Percentiles rank a stretch among this genome's conserved stretches.
These are phyloP conservation scores for Serendipita sp. DNA, from an alignment of 768 basidiomycete species.

Conservation along the genomic window DNA sequence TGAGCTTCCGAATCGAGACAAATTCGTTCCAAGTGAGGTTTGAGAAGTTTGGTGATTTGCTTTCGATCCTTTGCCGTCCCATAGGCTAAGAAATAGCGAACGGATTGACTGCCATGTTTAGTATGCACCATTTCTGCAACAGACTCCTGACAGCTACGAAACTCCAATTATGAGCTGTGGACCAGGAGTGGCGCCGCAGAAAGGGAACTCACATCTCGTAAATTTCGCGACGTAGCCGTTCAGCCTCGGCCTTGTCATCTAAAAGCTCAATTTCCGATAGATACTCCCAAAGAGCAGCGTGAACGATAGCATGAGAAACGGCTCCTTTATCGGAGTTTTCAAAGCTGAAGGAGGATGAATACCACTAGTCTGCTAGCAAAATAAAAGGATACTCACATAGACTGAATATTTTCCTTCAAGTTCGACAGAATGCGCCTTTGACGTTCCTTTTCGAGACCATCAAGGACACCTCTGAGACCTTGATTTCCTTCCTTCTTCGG, in stretches of 20 bases:
- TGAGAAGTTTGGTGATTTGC: conserved; percentile 75
- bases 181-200: not conserved
- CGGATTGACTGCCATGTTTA: conserved; percentile 74
- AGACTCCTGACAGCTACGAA: conserved; percentile 57
- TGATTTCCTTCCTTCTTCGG: conserved; percentile 40
- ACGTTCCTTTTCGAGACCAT: conserved; percentile 44
- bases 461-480: conserved; percentile 36
- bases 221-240: conserved; percentile 62
- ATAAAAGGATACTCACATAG: conserved; percentile 39
- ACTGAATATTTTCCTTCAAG: conserved; percentile 56
- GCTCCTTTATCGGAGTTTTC: conserved; percentile 87
- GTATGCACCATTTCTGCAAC: conserved; percentile 91
- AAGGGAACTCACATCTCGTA: conserved; percentile 49
- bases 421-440: conserved; percentile 49
- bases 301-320: conserved; percentile 73
- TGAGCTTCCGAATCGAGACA: conserved; percentile 83
- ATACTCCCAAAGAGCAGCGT: conserved; percentile 79
- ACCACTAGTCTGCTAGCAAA: not conserved
- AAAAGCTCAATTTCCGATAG: conserved; percentile 42
- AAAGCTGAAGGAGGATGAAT: conserved; percentile 36
- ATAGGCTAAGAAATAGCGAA: conserved; percentile 68
- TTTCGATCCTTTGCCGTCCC: conserved; percentile 91
- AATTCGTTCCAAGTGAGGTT: conserved; percentile 81
- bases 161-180: not conserved
- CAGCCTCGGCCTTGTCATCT: conserved; percentile 47